Conservation (phyloP, 371 early-diverging fungal species). For the Mucor mucedo region DNA sequence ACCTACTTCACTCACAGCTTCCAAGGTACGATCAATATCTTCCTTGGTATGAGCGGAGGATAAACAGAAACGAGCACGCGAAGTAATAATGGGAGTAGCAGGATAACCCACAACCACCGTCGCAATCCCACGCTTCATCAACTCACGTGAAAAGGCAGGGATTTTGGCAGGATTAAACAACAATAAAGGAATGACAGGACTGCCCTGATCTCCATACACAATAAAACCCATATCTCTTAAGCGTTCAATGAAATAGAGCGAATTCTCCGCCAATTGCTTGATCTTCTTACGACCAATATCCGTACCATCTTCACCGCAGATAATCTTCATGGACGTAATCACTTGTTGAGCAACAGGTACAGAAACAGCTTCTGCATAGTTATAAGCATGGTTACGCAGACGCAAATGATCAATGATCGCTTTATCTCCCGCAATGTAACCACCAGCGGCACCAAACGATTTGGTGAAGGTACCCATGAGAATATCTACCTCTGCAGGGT, state of each 20-base stretch:
- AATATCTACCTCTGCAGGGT: constrained; percentile 93
- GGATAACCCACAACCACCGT: constrained; percentile 99
- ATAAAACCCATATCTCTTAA: constrained; percentile 94
- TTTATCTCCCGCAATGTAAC: constrained; percentile 90
- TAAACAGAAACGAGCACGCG: constrained; percentile 97
- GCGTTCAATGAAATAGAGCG: constrained; percentile 82
- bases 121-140: constrained; percentile 91
- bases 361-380: constrained; percentile 96
- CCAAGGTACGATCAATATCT: constrained; percentile 81
- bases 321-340: constrained; percentile 86
- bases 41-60: constrained; percentile 95
- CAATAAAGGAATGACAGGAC: constrained; percentile 97
- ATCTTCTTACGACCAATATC: constrained; percentile 84
- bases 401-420: constrained; percentile 89
- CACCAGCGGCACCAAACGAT: constrained; percentile 99
- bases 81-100: constrained; percentile 96
- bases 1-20: constrained; percentile 64
- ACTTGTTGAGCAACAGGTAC: constrained; percentile 95
- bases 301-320: constrained; percentile 65
- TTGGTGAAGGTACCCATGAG: constrained; percentile 99
- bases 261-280: constrained; percentile 86
- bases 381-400: constrained; percentile 77
- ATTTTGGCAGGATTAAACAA: constrained; percentile 98
- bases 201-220: constrained; percentile 92
- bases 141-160: constrained; percentile 95